phyloP scores from a whole-genome alignment of 148 eudicot genomes.

The Arbutus unedo region DNA sequence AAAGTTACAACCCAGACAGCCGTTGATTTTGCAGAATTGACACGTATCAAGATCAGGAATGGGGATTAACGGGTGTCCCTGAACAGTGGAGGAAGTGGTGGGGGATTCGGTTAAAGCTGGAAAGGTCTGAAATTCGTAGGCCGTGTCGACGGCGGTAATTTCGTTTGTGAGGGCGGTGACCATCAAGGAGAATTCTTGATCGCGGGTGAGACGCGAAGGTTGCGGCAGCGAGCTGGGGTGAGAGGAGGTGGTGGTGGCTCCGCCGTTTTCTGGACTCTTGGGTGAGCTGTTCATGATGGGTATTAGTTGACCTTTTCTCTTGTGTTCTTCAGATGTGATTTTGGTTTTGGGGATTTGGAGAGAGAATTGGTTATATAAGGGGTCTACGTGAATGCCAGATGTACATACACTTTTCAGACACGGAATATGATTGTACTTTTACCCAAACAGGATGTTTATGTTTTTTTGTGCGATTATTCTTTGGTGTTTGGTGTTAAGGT shows the following conservation, averaged over 20 bases:
- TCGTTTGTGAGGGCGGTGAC: constrained; percentile 39
- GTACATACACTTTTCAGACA: too few species aligned
- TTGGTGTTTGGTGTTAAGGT: too few species aligned
- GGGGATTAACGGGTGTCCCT: not conserved
- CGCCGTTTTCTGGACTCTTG: not conserved
- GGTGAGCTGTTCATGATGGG: not conserved
- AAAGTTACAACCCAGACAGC: constrained; percentile 36
- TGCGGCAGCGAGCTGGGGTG: constrained; percentile 2
- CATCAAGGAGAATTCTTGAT: constrained; percentile 35
- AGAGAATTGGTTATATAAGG: too few species aligned
- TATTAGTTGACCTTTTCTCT: too few species aligned
- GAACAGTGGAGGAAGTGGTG: constrained; percentile 6
- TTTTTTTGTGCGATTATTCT: too few species aligned
- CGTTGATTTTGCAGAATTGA: constrained; percentile 20
- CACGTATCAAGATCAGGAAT: constrained; percentile 17
- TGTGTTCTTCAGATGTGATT: too few species aligned
- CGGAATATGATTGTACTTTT: too few species aligned
- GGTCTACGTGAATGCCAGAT: too few species aligned
- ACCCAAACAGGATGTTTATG: too few species aligned
- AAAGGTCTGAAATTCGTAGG: not conserved
- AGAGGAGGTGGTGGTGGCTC: not conserved
- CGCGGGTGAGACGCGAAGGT: constrained; percentile 24
- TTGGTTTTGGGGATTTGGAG: too few species aligned
- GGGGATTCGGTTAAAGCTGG: not conserved
- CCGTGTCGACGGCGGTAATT: constrained; percentile 18